These are phyloP conservation scores for Breviolum minutum DNA, from an alignment of 73 alveolate genomes.

Conservation along the genomic window DNA sequence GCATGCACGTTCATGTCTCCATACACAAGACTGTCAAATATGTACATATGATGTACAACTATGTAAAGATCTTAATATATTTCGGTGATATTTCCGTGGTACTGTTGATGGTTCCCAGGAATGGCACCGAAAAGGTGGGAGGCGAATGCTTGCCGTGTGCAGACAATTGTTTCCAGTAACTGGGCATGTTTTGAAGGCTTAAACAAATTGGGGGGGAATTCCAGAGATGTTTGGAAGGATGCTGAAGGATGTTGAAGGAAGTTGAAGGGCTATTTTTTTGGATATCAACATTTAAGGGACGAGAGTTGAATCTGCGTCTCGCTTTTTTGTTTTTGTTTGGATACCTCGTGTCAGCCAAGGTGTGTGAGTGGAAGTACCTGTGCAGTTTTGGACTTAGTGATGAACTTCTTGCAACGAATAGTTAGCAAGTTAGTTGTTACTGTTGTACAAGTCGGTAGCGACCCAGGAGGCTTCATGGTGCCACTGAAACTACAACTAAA, in stretches of 20 bases:
- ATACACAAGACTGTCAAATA: too few species aligned
- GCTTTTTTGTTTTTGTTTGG: too few species aligned
- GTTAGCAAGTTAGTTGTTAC: neutral
- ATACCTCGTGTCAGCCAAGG: neutral
- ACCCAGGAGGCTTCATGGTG: neutral
- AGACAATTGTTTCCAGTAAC: conserved; percentile 69
- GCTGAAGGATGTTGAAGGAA: neutral
- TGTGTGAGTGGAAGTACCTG: conserved; percentile 71
- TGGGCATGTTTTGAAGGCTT: neutral
- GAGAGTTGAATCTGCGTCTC: too few species aligned
- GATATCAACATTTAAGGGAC: too few species aligned
- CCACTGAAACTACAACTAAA: neutral
- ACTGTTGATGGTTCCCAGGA: neutral
- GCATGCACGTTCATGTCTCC: too few species aligned
- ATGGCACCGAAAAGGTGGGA: conserved; percentile 81
- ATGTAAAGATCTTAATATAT: too few species aligned
- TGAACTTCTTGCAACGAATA: neutral
- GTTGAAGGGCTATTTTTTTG: neutral
- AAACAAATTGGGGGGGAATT: neutral
- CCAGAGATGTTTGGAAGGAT: neutral
- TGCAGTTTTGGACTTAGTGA: neutral
- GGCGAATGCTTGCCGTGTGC: conserved; percentile 72
- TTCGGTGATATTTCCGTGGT: neutral
- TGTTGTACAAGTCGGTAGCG: neutral
- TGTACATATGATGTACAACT: too few species aligned